A percentile compares a stretch with the other conserved stretches of the same genome.
These are phyloP conservation scores for Saccharomycopsis olivae DNA, from an alignment of 805 yeast species.

Conservation along the genomic window DNA sequence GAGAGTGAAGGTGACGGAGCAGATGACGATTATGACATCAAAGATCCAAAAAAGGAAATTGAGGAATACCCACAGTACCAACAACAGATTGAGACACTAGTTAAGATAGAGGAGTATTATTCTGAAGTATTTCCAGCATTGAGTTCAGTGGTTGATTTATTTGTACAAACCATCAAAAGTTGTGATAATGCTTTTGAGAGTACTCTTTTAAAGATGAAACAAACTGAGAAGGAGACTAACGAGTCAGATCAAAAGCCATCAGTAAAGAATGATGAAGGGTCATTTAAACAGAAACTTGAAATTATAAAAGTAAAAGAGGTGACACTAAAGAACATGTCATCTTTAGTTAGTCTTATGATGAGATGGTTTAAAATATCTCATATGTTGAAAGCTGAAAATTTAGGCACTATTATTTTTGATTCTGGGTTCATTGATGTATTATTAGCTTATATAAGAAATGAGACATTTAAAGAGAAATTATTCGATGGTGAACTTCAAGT, in stretches of 20 bases:
- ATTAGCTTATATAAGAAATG: conserved; percentile 19
- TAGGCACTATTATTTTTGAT: conserved; percentile 65
- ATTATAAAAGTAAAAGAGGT: conserved; percentile 51
- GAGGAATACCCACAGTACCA: conserved; percentile 28
- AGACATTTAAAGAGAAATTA: conserved; percentile 24
- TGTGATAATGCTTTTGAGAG: conserved; percentile 21
- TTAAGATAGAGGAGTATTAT: conserved; percentile 55
- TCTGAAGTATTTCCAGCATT: conserved; percentile 39
- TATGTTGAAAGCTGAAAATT: conserved; percentile 65
- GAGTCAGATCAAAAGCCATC: neutral
- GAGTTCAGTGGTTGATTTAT: conserved; percentile 52
- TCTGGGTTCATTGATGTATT: conserved; percentile 36
- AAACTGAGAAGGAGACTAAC: neutral
- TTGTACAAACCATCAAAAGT: conserved; percentile 51
- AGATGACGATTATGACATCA: conserved; percentile 24
- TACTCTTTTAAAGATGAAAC: conserved; percentile 24
- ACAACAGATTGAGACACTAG: conserved; percentile 32
- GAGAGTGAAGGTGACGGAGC: conserved; percentile 20
- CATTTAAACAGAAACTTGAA: conserved; percentile 34
- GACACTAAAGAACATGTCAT: conserved; percentile 47
- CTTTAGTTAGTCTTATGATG: conserved; percentile 40
- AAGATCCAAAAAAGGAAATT: conserved; percentile 22
- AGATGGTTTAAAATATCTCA: conserved; percentile 78
- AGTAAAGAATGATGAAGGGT: neutral
- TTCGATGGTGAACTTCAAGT: conserved; percentile 21